phyloP scores from a whole-genome alignment of 2,329 filamentous ascomycete genomes.

The Fusarium tanahbumbuense region DNA sequence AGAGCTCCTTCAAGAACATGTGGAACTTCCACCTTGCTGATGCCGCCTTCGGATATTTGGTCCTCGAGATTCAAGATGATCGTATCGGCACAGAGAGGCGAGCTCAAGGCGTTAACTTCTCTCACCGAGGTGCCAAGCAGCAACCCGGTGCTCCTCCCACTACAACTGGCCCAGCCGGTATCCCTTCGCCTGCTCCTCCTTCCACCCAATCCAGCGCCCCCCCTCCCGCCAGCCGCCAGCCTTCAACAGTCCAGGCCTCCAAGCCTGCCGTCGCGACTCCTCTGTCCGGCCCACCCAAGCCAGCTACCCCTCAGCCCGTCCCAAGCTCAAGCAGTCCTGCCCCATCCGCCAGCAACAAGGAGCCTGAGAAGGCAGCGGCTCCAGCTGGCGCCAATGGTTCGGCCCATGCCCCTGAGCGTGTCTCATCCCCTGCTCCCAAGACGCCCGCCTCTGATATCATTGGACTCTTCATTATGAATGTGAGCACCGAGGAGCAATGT shows the following conservation, averaged over 20 bases:
- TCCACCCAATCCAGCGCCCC: conserved; percentile 52
- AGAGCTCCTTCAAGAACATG: conserved; percentile 99
- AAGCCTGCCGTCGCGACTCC: conserved; percentile 58
- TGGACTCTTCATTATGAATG: conserved; percentile 90
- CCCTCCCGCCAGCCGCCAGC: conserved; percentile 52
- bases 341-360: conserved; percentile 58
- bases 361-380: conserved; percentile 65
- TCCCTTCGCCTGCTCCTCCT: conserved; percentile 52
- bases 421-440: conserved; percentile 70
- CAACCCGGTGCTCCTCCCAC: conserved; percentile 56
- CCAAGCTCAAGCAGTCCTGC: conserved; percentile 55
- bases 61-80: conserved; percentile 93
- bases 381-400: conserved; percentile 65
- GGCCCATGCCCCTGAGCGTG: conserved; percentile 62
- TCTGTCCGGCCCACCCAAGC: conserved; percentile 52
- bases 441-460: conserved; percentile 74
- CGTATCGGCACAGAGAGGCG: conserved; percentile 99
- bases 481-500: conserved; percentile 84
- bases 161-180: conserved; percentile 44
- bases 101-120: conserved; percentile 99
- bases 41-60: conserved; percentile 95
- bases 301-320: conserved; percentile 62
- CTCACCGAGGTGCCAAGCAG: conserved; percentile 90
- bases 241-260: conserved; percentile 53
- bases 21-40: conserved; percentile 99